Evolutionary conservation across 2,329 filamentous ascomycete genomes (phyloP).

Genomic region (Microsporum ferrugineum): DNA sequence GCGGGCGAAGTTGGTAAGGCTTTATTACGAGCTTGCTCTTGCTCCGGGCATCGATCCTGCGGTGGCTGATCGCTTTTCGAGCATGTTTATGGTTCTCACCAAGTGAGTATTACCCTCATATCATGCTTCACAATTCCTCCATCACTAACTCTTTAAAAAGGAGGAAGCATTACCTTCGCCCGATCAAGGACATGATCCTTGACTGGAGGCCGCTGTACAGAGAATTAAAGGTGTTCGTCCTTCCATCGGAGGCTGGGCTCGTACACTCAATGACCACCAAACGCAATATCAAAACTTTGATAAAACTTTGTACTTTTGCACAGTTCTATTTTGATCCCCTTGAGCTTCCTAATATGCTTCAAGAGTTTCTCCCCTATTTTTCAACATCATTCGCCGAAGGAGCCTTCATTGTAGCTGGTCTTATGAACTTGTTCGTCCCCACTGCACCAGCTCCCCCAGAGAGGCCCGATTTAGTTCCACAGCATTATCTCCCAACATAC

Average conservation of each 20-base stretch:
- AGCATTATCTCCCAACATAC: constrained; percentile 80
- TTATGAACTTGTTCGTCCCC: constrained; percentile 78
- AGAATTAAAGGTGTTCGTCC: constrained; percentile 78
- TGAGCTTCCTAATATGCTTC: constrained; percentile 69
- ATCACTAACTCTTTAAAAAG: constrained; percentile 38
- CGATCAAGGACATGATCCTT: constrained; percentile 74
- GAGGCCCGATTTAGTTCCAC: constrained; percentile 66
- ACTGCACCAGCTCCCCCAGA: constrained; percentile 60
- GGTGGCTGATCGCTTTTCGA: constrained; percentile 79
- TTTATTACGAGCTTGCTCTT: constrained; percentile 89
- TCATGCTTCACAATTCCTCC: neutral
- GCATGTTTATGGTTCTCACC: constrained; percentile 93
- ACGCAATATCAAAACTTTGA: constrained; percentile 59
- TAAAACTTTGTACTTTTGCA: constrained; percentile 80
- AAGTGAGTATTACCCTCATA: constrained; percentile 50
- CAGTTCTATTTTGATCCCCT: constrained; percentile 86
- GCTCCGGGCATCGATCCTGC: constrained; percentile 76
- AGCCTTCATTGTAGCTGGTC: constrained; percentile 81
- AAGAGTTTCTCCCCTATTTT: constrained; percentile 75
- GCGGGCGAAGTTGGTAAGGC: constrained; percentile 68
- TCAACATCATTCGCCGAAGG: constrained; percentile 86
- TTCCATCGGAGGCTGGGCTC: constrained; percentile 66
- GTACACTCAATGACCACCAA: constrained; percentile 52
- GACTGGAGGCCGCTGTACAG: constrained; percentile 92
- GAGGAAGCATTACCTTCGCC: constrained; percentile 89